Percentiles rank a stretch among this genome's conserved stretches.
Conservation (phyloP, 2,329 filamentous ascomycete genomes). For the Zasmidium citrigriseum region DNA sequence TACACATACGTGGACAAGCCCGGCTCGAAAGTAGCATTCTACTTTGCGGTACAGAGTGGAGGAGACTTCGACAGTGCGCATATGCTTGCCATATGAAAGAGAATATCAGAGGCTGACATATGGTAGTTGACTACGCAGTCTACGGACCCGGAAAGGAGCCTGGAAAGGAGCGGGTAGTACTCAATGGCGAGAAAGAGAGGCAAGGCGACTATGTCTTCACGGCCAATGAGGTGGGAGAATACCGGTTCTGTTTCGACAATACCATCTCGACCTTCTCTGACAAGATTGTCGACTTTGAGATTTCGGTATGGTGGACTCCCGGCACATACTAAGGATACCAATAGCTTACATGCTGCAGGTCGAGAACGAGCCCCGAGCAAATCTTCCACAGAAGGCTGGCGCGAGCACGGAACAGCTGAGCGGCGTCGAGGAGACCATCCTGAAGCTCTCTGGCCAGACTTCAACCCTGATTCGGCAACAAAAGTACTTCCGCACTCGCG, state of each 20-base stretch:
- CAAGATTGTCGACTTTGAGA: conserved; percentile 98
- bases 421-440: conserved; percentile 86
- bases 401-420: conserved; percentile 86
- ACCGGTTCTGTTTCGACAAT: conserved; percentile 98
- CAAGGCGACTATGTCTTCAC: conserved; percentile 99
- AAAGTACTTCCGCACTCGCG: conserved; percentile 98
- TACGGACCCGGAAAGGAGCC: conserved; percentile 65
- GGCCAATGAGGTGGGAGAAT: conserved; percentile 82
- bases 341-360: conserved; percentile 56
- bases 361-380: conserved; percentile 80
- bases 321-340: neutral
- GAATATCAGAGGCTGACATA: conserved; percentile 12
- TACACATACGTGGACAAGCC: conserved; percentile 75
- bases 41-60: conserved; percentile 99
- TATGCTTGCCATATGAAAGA: neutral
- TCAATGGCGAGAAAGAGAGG: conserved; percentile 86
- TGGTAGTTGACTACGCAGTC: conserved; percentile 78
- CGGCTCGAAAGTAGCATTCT: conserved; percentile 91
- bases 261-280: conserved; percentile 97
- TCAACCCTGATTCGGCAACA: conserved; percentile 96
- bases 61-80: conserved; percentile 77
- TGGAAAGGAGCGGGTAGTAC: conserved; percentile 66
- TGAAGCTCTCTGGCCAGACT: conserved; percentile 89
- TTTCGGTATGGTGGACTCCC: conserved; percentile 64
- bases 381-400: conserved; percentile 85